Base-by-base conservation (phyloP, 2,329 filamentous ascomycete species). In the Colletotrichum endophyticum region DNA sequence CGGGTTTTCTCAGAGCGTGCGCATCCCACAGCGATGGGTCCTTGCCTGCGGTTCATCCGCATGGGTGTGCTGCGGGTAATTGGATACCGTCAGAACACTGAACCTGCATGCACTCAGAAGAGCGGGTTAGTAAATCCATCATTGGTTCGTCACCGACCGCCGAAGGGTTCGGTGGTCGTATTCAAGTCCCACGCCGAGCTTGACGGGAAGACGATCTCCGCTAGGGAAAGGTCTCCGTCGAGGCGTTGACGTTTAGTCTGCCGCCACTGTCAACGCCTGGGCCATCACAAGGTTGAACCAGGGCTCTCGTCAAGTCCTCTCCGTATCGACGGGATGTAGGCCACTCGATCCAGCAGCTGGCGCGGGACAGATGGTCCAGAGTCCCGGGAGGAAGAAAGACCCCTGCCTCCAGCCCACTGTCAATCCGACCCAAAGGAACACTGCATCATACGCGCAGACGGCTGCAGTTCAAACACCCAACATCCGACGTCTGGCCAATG, bases 381-480 rank as follows among this genome's bases (percentile, higher is more conserved):
- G 39, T 27, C 16, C 12, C 30, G 39, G 69, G 28, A 56, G 39
- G n/a, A 67, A 30, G 8, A 32, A 3, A 28, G n/a, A 53, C 44
- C 44, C 44, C 44, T 53, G 44, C 44, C n/a, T 11, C 44, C 8
- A 36, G 19, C 16, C 16, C 16, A n/a, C 27, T 36, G 19, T 34
- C 59, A 63, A 25, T 53, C 34, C 28, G 39, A 30, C 28, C 57
- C 32, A 44, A n/a, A 66, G 39, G 32, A 63, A 36, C 22, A 28
- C 44, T 53, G 22, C 28, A 32, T 27, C 32, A 25, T 30, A 53
- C 30, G 36, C 44, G 53, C 73, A 61, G 28, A 39, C 25, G 53
- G 39, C 34, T 53, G 19, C 34, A n/a, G 22, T n/a, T 63, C 73
- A 75, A 75, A 75, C 73, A 70, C 62, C 25, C 34, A 34, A 53